Percentiles rank a stretch among this genome's conserved stretches.
These are phyloP conservation scores for Ampelomyces quisqualis DNA, from an alignment of 2,329 filamentous ascomycete species.

Conservation along the genomic window DNA sequence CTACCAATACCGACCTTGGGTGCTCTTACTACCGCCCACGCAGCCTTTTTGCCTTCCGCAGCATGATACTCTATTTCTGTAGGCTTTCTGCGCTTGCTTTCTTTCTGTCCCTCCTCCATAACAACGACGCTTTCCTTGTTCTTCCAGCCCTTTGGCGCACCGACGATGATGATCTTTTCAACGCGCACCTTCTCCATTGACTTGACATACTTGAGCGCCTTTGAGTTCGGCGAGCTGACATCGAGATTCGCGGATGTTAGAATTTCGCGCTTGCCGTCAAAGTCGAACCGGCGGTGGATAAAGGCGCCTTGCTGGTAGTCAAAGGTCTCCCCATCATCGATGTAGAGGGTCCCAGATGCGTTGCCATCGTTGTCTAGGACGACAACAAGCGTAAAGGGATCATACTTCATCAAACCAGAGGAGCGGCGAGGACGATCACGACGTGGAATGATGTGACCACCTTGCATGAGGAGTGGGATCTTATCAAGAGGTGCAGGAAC, in stretches of 20 bases:
- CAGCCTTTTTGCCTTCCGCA: conserved; percentile 56
- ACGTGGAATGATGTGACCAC: conserved; percentile 86
- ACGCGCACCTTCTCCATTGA: conserved; percentile 74
- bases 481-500: conserved; percentile 79
- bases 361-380: conserved; percentile 66
- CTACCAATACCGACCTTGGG: conserved; percentile 62
- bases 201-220: conserved; percentile 74
- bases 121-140: conserved; percentile 63
- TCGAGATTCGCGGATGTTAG: conserved; percentile 64
- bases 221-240: conserved; percentile 55
- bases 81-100: conserved; percentile 47
- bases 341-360: conserved; percentile 80
- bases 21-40: conserved; percentile 64
- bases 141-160: conserved; percentile 72
- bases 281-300: conserved; percentile 79
- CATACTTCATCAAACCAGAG: conserved; percentile 84
- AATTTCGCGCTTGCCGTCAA: conserved; percentile 55
- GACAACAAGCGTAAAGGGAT: conserved; percentile 91
- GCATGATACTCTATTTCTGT: conserved; percentile 62
- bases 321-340: conserved; percentile 92
- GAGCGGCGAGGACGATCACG: conserved; percentile 86
- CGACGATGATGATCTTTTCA: conserved; percentile 82
- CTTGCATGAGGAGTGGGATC: conserved; percentile 87
- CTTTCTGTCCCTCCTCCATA: conserved; percentile 59
- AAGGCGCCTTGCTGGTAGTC: conserved; percentile 83